phyloP scores from a whole-genome alignment of 1,139 yeast species.

The Blastobotrys persicus region DNA sequence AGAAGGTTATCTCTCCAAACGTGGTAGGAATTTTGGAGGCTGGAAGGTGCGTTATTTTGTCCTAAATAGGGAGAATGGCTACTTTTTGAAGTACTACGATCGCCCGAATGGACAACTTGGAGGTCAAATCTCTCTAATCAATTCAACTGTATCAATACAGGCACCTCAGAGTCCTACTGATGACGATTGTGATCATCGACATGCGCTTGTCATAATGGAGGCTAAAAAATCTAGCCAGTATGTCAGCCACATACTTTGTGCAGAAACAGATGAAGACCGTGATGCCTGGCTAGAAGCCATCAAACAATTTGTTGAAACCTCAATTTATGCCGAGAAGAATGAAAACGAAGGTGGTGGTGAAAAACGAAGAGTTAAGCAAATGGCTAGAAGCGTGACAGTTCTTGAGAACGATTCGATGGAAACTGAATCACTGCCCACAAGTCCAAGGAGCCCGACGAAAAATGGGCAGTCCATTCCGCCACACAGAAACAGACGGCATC shows the following conservation, averaged over 20 bases:
- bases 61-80: slow-evolving; percentile 50
- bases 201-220: slow-evolving; percentile 74
- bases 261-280: slow-evolving; percentile 77
- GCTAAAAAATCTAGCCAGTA: slow-evolving; percentile 51
- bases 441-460: not conserved
- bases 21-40: slow-evolving; percentile 56
- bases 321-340: slow-evolving; percentile 13
- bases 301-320: slow-evolving; percentile 43
- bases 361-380: slow-evolving; percentile 1
- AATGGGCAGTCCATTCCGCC: not conserved
- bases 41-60: slow-evolving; percentile 81
- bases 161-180: slow-evolving; percentile 28
- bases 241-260: slow-evolving; percentile 71
- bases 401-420: not conserved
- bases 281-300: slow-evolving; percentile 72
- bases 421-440: not conserved
- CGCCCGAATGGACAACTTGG: slow-evolving; percentile 54
- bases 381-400: slow-evolving; percentile 17
- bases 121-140: slow-evolving; percentile 57
- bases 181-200: slow-evolving; percentile 64
- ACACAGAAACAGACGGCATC: too few species aligned
- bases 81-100: slow-evolving; percentile 59
- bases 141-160: slow-evolving; percentile 14
- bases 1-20: slow-evolving; percentile 67
- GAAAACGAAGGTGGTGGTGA: not conserved